Base-by-base conservation (phyloP, 305 asterid species). In the Solanum hybrid region DNA sequence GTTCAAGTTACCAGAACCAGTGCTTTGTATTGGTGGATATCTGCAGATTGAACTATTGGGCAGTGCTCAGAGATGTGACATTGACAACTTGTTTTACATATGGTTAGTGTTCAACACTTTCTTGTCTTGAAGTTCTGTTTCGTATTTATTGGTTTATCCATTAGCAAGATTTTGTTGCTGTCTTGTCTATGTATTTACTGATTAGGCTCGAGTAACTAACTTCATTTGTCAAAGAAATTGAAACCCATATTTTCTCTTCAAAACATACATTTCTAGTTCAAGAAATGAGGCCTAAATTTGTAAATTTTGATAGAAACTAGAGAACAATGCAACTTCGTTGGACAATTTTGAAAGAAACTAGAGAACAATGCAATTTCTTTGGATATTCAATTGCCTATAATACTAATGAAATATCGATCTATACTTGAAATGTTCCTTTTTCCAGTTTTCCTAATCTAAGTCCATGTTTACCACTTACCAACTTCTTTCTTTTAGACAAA, bases 41-140 rank as follows among this genome's bases (percentile, higher is more conserved):
- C 80, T 97, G 92, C 97, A 92, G 93, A 93, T 97, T 89, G 97
- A 96, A 92, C 90, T 97, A 61, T 31, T 94, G 93, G 97, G 97
- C 26, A 91, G 96, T 85, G 96, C 93, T 75, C 97, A 95, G 93
- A 95, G 81, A 92, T 96, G 94, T 89, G 95, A 94, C 61, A 35
- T 91, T 33, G 99, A 96, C 90, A 93, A 92, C 78, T 89, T 93
- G 35, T 95, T 91, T 91, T 95, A 96, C 81, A 91, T 95, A 92
- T 93, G 99, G 98, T 97, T 33, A 93, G 97, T 92, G 75, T 39
- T 83, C 73, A 46, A 29, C 11, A 18, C 11, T 46, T 83, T 5
- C 67, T 11, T 46, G 73, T 29, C 73, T 83, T 83, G 14, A 83
- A 83, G 86, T 37, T 83, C 40, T 83, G 29, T 46, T 46, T 22